phyloP scores from a whole-genome alignment of 2,329 filamentous ascomycete species.

The Macrophomina tecta region DNA sequence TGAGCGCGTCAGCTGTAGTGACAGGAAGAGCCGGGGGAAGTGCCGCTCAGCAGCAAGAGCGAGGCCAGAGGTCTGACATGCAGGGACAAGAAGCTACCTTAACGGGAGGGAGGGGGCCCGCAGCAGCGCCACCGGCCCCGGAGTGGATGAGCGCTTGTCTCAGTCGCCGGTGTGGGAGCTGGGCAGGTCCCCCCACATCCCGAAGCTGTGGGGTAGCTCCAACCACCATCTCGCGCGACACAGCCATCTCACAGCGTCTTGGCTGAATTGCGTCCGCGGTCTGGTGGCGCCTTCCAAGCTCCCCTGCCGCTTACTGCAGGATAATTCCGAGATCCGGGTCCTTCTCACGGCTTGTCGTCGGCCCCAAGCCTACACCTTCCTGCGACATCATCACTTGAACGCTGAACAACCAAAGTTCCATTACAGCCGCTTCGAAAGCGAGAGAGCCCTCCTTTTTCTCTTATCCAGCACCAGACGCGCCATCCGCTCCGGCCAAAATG shows the following conservation, averaged over 20 bases:
- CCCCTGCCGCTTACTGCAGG: background rate
- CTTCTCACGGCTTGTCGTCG: background rate
- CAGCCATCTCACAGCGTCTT: background rate
- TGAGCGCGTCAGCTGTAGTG: background rate
- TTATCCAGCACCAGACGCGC: slow-evolving; percentile 12
- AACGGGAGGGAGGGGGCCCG: background rate
- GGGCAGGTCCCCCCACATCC: slow-evolving; percentile 18
- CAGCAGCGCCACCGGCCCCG: background rate
- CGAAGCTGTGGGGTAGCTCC: slow-evolving; percentile 19
- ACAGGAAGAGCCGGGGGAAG: background rate
- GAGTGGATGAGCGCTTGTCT: slow-evolving; percentile 7
- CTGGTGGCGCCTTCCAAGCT: background rate
- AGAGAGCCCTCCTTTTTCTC: background rate
- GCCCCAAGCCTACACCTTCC: background rate
- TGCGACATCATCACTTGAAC: background rate
- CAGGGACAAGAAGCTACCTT: background rate
- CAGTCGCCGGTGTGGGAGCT: background rate
- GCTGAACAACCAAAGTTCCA: background rate
- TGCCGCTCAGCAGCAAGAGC: background rate
- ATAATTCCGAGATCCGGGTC: background rate
- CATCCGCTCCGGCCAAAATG: slow-evolving; percentile 38
- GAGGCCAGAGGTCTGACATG: background rate
- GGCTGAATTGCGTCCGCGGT: background rate
- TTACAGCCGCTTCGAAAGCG: background rate
- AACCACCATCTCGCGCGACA: background rate